A percentile compares a stretch with the other conserved stretches of the same genome.
These are phyloP conservation scores for Boletus pseudo-olivaceus DNA, from an alignment of 768 basidiomycete genomes.

Conservation along the genomic window DNA sequence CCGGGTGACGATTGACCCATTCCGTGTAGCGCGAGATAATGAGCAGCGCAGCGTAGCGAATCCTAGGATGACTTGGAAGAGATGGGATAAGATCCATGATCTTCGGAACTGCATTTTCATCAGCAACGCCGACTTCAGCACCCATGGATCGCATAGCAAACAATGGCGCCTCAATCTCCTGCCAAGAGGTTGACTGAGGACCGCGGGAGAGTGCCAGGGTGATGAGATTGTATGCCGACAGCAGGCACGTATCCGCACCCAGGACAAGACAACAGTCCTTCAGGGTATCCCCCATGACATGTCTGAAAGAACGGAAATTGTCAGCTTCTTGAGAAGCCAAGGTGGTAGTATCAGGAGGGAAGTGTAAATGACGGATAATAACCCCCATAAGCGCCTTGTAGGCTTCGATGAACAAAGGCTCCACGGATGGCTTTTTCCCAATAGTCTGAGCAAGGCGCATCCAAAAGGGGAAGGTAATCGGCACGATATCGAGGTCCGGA, in stretches of 20 bases:
- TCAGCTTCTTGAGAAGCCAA: constrained; percentile 85
- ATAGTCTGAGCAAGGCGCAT: constrained; percentile 91
- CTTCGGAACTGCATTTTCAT: constrained; percentile 86
- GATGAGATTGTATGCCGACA: constrained; percentile 79
- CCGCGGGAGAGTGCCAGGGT: constrained; percentile 64
- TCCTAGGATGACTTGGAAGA: constrained; percentile 83
- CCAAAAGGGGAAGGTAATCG: constrained; percentile 98
- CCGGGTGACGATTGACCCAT: constrained; percentile 90
- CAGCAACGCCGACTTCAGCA: constrained; percentile 80
- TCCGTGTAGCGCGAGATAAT: constrained; percentile 96
- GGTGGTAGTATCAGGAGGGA: constrained; percentile 67
- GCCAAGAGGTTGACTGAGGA: constrained; percentile 70
- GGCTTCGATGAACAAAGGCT: constrained; percentile 76
- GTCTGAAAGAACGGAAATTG: constrained; percentile 90
- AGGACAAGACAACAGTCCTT: constrained; percentile 98
- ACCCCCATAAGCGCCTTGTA: constrained; percentile 81
- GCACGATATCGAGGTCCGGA: constrained; percentile 91
- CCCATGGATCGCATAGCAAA: constrained; percentile 99
- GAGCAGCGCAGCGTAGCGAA: constrained; percentile 92
- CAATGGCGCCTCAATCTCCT: constrained; percentile 94
- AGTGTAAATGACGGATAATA: constrained; percentile 88
- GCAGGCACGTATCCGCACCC: constrained; percentile 79
- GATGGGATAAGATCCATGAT: constrained; percentile 93
- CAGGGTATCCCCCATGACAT: constrained; percentile 98
- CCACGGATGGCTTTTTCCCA: constrained; percentile 67